Evolutionary conservation across 108 stramenopile genomes (phyloP), one percentile per base, ranked within the genome.

Genomic region (Asterionellopsis glacialis): DNA sequence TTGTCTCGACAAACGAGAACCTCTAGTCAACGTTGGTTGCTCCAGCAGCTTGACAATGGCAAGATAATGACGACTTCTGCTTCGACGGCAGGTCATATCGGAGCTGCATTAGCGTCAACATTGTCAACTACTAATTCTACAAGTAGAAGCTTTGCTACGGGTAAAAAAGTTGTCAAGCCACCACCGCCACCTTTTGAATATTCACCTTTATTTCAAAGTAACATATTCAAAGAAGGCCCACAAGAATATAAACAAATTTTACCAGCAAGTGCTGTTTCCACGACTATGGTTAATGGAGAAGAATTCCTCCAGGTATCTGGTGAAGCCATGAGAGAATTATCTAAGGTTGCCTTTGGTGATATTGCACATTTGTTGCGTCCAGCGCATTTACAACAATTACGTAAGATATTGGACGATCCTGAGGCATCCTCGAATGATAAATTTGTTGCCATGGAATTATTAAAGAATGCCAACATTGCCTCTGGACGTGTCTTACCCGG

Each of bases 401-500:
- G 88, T n/a, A 90, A 84, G 41, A 98, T 98, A 61, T 64, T 98
- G 61, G 88, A 96, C 40, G 97, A 98, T 64, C 79, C 88, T 7
- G 97, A 98, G 47, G 95, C 95, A n/a, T 91, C 93, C 13, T 72
- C 76, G 25, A 97, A 97, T 67, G 97, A 97, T 67, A 76, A 87
- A 14, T 97, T 97, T 55, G 97, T 97, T 18, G 97, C 97, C 13
- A 64, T 97, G 82, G 93, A 96, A 78, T 77, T 97, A 45, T 66
- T 97, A 33, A 94, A 95, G 62, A 97, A 97, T 59, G 97, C 97
- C 51, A 95, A 96, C 61, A 93, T 97, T 72, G 97, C 97, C 9
- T 68, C 95, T 9, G 92, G 74, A 7, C 64, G 93, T 54, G 57
- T 97, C 14, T 59, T 97, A 58, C 97, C 97, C 14, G 88, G 94